Evolutionary conservation across 257 asterid species (phyloP), one percentile per base, ranked within the genome.

Genomic region (Fraxinus anomala): DNA sequence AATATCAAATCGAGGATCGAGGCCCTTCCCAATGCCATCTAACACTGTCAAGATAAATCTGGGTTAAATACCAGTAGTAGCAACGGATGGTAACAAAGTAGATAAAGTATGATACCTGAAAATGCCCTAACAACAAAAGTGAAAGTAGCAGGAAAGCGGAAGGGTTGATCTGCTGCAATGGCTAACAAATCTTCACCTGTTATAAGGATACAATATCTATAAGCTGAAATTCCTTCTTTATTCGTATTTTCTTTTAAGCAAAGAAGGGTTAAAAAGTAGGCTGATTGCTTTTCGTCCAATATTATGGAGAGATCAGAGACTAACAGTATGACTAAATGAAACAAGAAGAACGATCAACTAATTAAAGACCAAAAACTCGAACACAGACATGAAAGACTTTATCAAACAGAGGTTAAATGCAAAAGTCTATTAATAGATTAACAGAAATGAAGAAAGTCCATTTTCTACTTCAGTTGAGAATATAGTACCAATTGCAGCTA

Each of bases 21-120:
- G 99, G 72, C 99, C 98, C 89, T 96, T 96, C 63, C 98, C 99
- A 79, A 96, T 96, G 76, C 98, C 98, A 84, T 96, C 99, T 91
- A 96, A 88, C 72, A 96, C 99, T 95, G 93, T 44, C 74, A 70
- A 72, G 31, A 83, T 47, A 68, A 8, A 59, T 63, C 40, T 59
- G 28, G 83, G 76, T 70, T 84, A 47, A 87, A 75, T 72, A 85
- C 68, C 67, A 76, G 12, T 21, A 76, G 75, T 69, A 76, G 77
- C 9, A 36, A 59, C n/a, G 5, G 24, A 85, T 40, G 31, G 73
- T n/a, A 69, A 61, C 21, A n/a, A 30, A 17, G 28, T 1, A 71
- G 37, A 9, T 12, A 49, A 66, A 70, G 54, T 51, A 21, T 37
- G 74, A 59, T 88, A 92, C 99, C 99, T 70, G 99, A 96, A 90